Evolutionary conservation across 73 alveolate genomes (phyloP).

Genomic region (Halteria grandinella): DNA sequence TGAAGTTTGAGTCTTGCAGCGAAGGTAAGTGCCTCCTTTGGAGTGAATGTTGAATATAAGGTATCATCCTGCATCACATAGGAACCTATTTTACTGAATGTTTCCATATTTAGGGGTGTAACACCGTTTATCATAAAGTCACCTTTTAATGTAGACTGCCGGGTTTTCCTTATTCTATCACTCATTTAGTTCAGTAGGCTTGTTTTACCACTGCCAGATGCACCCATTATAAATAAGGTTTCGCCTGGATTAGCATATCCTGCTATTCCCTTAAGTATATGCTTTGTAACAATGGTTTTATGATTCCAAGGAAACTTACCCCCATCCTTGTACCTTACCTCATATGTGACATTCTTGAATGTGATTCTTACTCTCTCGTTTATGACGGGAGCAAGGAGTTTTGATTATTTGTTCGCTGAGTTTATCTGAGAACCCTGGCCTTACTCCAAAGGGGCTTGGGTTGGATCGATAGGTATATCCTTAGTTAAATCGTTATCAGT

Average conservation of each 20-base stretch:
- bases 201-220: conserved; percentile 70
- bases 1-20: conserved; percentile 38
- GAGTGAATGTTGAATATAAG: conserved; percentile 65
- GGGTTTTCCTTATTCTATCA: conserved; percentile 5
- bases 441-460: no score
- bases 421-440: no score
- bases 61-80: conserved; percentile 69
- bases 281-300: no score
- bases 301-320: no score
- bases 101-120: not conserved
- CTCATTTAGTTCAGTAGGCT: conserved; percentile 43
- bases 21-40: conserved; percentile 60
- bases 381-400: no score
- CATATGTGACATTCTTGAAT: no score
- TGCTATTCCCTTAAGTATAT: conserved; percentile 20
- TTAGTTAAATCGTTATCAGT: no score
- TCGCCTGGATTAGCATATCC: conserved; percentile 63
- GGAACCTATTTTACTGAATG: conserved; percentile 19
- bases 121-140: not conserved
- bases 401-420: no score
- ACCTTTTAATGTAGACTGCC: not conserved
- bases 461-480: no score
- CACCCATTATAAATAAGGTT: conserved; percentile 55
- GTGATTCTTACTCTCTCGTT: no score
- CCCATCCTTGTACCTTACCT: no score